Conservation (phyloP, 192 early-diverging fungal species). For the Backusella psychrophila region DNA sequence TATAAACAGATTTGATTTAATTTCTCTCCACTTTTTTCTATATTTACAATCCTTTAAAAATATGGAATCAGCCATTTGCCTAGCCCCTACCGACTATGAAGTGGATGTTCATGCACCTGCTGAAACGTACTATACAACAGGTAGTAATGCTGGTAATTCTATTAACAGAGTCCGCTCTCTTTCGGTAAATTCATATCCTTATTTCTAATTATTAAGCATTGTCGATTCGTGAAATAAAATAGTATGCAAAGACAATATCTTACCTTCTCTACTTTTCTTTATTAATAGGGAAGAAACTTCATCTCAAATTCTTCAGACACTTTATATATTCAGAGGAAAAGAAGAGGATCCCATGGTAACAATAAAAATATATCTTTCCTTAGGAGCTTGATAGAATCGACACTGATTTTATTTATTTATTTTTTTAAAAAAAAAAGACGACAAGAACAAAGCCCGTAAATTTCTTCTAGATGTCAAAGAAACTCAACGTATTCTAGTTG, state of each 20-base stretch:
- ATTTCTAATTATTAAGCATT: no score
- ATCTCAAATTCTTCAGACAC: not conserved
- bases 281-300: not conserved
- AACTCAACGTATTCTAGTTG: conserved; percentile 74
- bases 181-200: not conserved
- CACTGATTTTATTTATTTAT: not conserved
- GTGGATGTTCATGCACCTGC: conserved; percentile 32
- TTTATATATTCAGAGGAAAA: not conserved
- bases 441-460: conserved; percentile 55
- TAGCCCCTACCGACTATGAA: not conserved
- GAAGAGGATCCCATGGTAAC: conserved; percentile 24
- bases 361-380: not conserved
- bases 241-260: no score
- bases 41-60: not conserved
- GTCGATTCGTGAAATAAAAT: no score
- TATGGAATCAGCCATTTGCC: not conserved
- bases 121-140: conserved; percentile 27
- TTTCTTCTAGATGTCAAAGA: conserved; percentile 86
- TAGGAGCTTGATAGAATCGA: no score
- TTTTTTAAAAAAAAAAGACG: conserved; percentile 15
- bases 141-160: conserved; percentile 13
- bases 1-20: not conserved
- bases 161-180: conserved; percentile 12
- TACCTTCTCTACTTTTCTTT: not conserved
- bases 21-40: not conserved